Evolutionary conservation across 176 grass and related monocot genomes (phyloP), one percentile per base, ranked within the genome.

Genomic region (Dendrocalamus sinicus): DNA sequence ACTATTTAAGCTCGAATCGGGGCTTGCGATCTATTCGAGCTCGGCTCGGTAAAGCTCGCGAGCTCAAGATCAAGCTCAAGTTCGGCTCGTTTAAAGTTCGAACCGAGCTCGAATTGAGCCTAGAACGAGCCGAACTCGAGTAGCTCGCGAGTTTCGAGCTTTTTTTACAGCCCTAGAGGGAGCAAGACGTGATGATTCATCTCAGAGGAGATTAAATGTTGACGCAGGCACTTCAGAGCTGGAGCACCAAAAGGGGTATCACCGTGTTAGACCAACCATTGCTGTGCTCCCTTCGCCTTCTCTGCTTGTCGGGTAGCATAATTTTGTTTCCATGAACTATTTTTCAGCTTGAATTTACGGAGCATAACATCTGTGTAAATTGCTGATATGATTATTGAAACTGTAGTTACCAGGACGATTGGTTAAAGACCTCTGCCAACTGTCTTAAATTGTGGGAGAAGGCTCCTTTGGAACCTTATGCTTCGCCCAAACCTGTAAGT

Each of bases 331-430:
- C 32, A 67, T 76, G 39, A 76, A 53, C 73, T 81, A 40, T 82
- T 84, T 91, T 47, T 53, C 73, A 70, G 23, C 48, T 39, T 78
- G 26, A 52, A 35, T 16, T 84, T 92, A 37, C 9, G 26, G 65
- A 52, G 24, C 28, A 83, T 70, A 80, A 84, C 59, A 20, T 85
- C 59, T 85, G 39, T 35, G 50, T 73, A 40, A 81, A 48, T 85
- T 82, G 68, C 82, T 82, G 80, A 82, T 89, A 66, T 28, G 81
- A 69, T 8, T 53, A 77, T 85, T 91, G 66, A 69, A 89, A 73
- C 46, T 81, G 51, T 88, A 98, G 96, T 76, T 98, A 98, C 84
- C 96, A 98, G 93, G 96, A 98, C 84, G 96, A 98, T 91, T 98
- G 96, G 96, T 77, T 98, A 65, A 94, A 95, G 78, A 85, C 90